Conservation (phyloP, 208 protist genomes). For the Crithidia thermophila region DNA sequence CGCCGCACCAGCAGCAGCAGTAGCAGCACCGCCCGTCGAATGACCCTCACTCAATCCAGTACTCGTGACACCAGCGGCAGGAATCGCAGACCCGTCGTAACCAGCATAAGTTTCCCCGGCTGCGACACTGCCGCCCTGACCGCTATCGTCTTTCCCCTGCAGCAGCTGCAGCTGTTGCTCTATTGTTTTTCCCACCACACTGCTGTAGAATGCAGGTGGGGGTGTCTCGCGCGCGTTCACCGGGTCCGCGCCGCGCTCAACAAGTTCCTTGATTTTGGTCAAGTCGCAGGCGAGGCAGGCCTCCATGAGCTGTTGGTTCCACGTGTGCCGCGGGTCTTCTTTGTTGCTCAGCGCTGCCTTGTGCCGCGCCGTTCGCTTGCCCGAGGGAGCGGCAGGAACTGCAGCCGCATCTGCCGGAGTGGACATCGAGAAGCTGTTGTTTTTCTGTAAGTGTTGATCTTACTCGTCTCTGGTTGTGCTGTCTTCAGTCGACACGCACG, state of each 20-base stretch:
- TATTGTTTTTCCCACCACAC: background rate
- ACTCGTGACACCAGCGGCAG: background rate
- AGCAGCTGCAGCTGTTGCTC: conserved; percentile 12
- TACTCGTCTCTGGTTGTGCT: no score
- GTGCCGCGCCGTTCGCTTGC: background rate
- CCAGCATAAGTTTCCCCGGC: background rate
- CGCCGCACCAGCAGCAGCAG: background rate
- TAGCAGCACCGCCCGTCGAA: background rate
- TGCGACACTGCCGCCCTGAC: background rate
- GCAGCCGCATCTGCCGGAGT: background rate
- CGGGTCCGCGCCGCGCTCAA: conserved; percentile 67
- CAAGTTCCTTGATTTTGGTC: conserved; percentile 32
- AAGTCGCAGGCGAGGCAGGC: conserved; percentile 59
- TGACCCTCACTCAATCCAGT: background rate
- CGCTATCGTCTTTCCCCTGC: background rate
- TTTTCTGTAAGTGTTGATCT: conserved; percentile 12
- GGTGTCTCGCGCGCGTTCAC: conserved; percentile 56
- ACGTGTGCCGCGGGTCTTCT: conserved; percentile 86
- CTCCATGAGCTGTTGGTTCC: conserved; percentile 78
- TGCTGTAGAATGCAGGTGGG: conserved; percentile 32
- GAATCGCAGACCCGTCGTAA: background rate
- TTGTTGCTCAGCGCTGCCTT: conserved; percentile 9
- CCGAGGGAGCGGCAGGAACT: background rate
- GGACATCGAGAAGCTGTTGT: background rate
- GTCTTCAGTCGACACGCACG: background rate